phyloP scores from a whole-genome alignment of 2,329 filamentous ascomycete genomes.

The Sclerotinia trifoliorum region DNA sequence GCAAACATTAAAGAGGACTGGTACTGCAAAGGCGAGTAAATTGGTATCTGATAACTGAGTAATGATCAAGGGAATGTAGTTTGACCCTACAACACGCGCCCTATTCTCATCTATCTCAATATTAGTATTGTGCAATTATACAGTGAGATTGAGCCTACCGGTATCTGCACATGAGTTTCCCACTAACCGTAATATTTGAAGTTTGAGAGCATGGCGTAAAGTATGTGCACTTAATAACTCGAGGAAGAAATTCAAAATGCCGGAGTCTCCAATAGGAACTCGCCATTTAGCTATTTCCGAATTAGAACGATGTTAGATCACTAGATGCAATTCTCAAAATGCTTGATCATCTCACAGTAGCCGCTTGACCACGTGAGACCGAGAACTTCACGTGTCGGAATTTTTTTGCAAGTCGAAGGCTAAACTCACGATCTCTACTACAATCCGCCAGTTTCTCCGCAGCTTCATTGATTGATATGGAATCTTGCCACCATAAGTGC shows the following conservation, averaged over 20 bases:
- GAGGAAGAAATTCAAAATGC: slow-evolving; percentile 57
- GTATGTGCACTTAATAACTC: slow-evolving; percentile 43
- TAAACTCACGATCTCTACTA: slow-evolving; percentile 54
- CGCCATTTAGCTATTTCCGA: slow-evolving; percentile 53
- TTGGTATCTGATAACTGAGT: slow-evolving; percentile 48
- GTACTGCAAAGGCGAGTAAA: slow-evolving; percentile 53
- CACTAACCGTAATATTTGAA: slow-evolving; percentile 56
- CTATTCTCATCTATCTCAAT: slow-evolving; percentile 54
- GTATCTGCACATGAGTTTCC: slow-evolving; percentile 65
- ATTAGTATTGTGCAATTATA: slow-evolving; percentile 17
- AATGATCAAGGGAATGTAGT: slow-evolving; percentile 50
- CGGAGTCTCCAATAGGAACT: slow-evolving; percentile 55
- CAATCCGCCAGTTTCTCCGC: slow-evolving; percentile 55
- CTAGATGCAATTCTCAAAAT: neutral
- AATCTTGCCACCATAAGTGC: slow-evolving; percentile 45
- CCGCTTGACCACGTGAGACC: slow-evolving; percentile 16
- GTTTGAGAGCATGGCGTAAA: slow-evolving; percentile 41
- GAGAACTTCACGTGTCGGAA: neutral
- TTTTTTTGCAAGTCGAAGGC: slow-evolving; percentile 7
- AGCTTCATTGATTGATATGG: slow-evolving; percentile 46
- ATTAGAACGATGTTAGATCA: neutral
- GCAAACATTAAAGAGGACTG: slow-evolving; percentile 61
- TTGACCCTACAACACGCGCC: slow-evolving; percentile 52
- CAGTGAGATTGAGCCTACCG: slow-evolving; percentile 41
- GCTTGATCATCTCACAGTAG: neutral